Evolutionary conservation across 257 asterid species (phyloP), one percentile per base, ranked within the genome.

Genomic region (Primulina huaijiensis): DNA sequence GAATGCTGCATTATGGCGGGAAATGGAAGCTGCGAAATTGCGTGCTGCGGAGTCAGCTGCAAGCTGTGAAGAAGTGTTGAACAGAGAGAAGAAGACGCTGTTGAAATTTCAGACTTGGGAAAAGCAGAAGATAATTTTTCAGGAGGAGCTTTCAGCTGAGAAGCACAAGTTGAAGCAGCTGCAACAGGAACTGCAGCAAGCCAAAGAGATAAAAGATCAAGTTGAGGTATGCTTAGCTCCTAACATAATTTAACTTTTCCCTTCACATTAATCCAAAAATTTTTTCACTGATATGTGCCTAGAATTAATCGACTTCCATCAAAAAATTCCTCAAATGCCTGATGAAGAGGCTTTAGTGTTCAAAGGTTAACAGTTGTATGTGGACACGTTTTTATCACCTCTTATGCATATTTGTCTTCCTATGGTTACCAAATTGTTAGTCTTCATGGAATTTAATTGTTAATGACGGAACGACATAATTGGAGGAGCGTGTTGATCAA

Each of bases 91-190:
- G 83, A 81, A 72, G 70, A 87, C 91, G 0, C 69, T 91, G 74
- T 37, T 78, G 74, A 89, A 84, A 78, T 81, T 86, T 72, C 97
- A 85, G 82, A 78, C 95, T 1, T 86, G 89, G 96, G 99, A 90
- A 86, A 93, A 93, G 88, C 96, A 90, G 80, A 93, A 90, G 80
- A 59, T 72, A 8, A 66, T 79, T 68, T 78, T 79, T 34, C 96
- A 83, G 71, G 98, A 94, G 79, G 99, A 94, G 75, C 89, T 91
- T 64, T 75, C 81, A 4, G 88, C 82, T 72, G 96, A 91, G 64
- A 89, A 80, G 61, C 72, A 68, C 37, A 88, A 72, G 78, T 29
- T 78, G 69, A 71, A 56, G 58, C 84, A 78, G 78, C 81, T 87
- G 68, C 89, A 80, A 63, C 89, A 80, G 77, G 77, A 80, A 38